Evolutionary conservation across 306 rosid genomes (phyloP).

Genomic region (Castanospermum australe): DNA sequence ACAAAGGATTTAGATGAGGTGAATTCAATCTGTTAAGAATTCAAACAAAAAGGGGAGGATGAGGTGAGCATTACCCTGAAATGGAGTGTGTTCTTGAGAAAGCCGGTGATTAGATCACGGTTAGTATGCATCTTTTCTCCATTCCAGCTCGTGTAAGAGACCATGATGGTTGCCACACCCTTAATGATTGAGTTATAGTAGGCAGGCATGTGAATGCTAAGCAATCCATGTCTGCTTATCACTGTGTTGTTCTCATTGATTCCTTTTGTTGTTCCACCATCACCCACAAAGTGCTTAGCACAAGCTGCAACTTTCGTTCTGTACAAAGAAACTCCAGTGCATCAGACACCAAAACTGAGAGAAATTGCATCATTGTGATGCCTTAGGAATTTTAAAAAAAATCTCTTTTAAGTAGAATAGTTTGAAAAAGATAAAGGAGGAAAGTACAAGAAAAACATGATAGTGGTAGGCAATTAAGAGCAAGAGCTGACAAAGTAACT

Average conservation of each 20-base stretch:
- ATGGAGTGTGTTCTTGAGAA: conserved; percentile 38
- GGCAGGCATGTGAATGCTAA: conserved; percentile 42
- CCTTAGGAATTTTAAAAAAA: not conserved
- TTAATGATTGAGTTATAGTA: conserved; percentile 41
- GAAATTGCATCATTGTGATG: not conserved
- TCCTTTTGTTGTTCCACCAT: conserved; percentile 37
- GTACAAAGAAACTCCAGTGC: not conserved
- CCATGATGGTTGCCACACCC: conserved; percentile 48
- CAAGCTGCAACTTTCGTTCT: conserved; percentile 33
- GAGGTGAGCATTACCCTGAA: conserved; percentile 34
- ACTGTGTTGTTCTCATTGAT: conserved; percentile 33
- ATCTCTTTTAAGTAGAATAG: not conserved
- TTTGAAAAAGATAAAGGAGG: not conserved
- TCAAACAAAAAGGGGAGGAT: not conserved
- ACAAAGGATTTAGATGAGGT: not conserved
- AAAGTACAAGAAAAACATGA: not conserved
- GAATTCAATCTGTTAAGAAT: too few relatives aligned
- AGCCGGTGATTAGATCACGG: conserved; percentile 35
- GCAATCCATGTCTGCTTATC: conserved; percentile 13
- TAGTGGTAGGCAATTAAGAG: not conserved
- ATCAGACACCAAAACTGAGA: not conserved
- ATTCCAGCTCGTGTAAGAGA: conserved; percentile 51
- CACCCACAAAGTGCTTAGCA: conserved; percentile 35
- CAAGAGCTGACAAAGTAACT: not conserved
- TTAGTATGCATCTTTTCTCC: conserved; percentile 48